Evolutionary conservation across 108 stramenopile species (phyloP).

Genomic region (Skeletonema marinoi): DNA sequence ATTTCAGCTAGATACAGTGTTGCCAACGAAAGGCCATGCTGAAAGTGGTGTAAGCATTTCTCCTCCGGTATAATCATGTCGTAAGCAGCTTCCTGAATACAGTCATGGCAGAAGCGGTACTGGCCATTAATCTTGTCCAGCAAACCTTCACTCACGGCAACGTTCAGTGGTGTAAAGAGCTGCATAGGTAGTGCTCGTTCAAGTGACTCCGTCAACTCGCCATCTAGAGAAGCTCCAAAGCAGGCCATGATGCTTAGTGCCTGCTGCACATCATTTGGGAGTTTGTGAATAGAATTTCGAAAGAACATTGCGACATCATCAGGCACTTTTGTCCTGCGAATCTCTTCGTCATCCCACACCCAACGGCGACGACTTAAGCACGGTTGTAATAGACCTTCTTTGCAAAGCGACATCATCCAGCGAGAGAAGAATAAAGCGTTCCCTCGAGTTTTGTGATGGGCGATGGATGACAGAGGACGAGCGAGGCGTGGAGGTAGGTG

Average conservation of each 20-base stretch:
- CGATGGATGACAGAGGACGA: constrained; percentile 10
- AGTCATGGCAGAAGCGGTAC: constrained; percentile 20
- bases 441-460: constrained; percentile 30
- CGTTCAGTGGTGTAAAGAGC: not conserved
- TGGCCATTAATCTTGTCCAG: constrained; percentile 18
- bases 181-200: not conserved
- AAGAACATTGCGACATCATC: constrained; percentile 27
- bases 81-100: constrained; percentile 34
- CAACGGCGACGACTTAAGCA: constrained; percentile 16
- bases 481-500: constrained; percentile 18
- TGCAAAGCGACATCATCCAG: constrained; percentile 9
- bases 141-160: constrained; percentile 19
- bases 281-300: not conserved
- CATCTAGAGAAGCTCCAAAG: constrained; percentile 18
- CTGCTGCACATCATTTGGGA: constrained; percentile 3
- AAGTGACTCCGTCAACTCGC: not conserved
- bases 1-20: not conserved
- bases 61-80: constrained; percentile 23
- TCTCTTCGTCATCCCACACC: constrained; percentile 34
- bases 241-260: constrained; percentile 8
- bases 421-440: constrained; percentile 22
- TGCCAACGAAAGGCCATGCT: constrained; percentile 12
- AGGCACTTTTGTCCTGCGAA: constrained; percentile 13
- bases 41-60: constrained; percentile 13
- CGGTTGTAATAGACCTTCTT: constrained; percentile 5